Percentiles rank a stretch among this genome's conserved stretches.
Evolutionary conservation across 768 basidiomycete species (phyloP).

Genomic region (Russula earlei): DNA sequence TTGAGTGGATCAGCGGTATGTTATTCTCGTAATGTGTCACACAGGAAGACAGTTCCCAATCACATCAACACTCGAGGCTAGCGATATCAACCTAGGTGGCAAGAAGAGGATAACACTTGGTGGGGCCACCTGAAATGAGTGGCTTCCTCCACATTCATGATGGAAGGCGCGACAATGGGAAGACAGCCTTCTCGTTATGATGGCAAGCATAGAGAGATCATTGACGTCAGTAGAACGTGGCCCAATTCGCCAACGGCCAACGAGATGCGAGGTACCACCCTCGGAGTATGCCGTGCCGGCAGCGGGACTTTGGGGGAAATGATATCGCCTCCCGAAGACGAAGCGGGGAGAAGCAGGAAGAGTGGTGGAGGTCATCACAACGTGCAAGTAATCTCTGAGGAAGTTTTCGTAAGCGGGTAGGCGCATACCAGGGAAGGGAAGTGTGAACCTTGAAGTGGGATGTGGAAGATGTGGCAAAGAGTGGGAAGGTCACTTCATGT

Average conservation of each 20-base stretch:
- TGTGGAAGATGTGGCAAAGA: neutral
- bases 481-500: neutral
- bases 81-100: too few species aligned
- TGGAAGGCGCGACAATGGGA: neutral
- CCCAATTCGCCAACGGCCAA: neutral
- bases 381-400: constrained; percentile 13
- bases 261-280: neutral
- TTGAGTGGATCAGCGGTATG: neutral
- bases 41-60: too few species aligned
- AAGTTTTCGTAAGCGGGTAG: constrained; percentile 7
- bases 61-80: too few species aligned
- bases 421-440: constrained; percentile 1
- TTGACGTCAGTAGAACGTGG: constrained; percentile 19
- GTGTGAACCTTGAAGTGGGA: neutral
- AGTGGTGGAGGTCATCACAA: constrained; percentile 5
- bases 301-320: constrained; percentile 14
- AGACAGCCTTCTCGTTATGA: neutral
- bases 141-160: neutral
- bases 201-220: neutral
- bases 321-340: constrained; percentile 15
- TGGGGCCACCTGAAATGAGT: neutral
- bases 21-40: neutral
- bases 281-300: constrained; percentile 7
- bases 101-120: too few species aligned
- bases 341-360: neutral